Conservation (phyloP, 2,329 filamentous ascomycete species). For the Trematosphaeria pertusa region DNA sequence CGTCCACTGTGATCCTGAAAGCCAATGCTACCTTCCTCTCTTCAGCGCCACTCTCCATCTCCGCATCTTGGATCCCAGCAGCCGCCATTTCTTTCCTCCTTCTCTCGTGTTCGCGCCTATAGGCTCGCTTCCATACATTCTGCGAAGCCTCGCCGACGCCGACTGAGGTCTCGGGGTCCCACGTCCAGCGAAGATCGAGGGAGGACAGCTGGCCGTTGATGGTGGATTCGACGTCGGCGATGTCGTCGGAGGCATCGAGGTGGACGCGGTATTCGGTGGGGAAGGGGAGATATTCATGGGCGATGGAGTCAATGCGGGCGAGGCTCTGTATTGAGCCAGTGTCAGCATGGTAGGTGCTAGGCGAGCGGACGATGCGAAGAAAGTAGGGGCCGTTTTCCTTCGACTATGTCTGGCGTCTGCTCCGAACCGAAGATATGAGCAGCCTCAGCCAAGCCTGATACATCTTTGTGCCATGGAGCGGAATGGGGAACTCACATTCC, state of each 20-base stretch:
- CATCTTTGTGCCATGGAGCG: conserved; percentile 57
- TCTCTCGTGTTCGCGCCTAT: conserved; percentile 65
- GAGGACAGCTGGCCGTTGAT: conserved; percentile 59
- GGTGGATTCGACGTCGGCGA: conserved; percentile 36
- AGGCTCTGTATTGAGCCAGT: conserved; percentile 21
- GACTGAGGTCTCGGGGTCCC: conserved; percentile 60
- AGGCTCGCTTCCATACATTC: conserved; percentile 81
- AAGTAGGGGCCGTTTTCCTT: no score
- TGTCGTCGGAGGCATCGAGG: conserved; percentile 36
- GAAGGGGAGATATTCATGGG: conserved; percentile 60
- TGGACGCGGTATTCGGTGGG: conserved; percentile 59
- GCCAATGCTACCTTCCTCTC: conserved; percentile 44
- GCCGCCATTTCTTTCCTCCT: conserved; percentile 23
- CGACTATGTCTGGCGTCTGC: no score
- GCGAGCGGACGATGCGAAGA: neutral
- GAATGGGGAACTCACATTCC: conserved; percentile 51
- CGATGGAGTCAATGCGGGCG: conserved; percentile 47
- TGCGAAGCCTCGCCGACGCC: conserved; percentile 70
- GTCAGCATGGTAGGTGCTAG: neutral
- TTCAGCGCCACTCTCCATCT: conserved; percentile 41
- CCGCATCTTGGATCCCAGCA: conserved; percentile 23
- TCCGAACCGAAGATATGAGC: no score
- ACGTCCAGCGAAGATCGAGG: conserved; percentile 71
- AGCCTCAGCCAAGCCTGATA: no score
- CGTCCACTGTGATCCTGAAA: conserved; percentile 48